Percentiles rank a stretch among this genome's conserved stretches.
These are phyloP conservation scores for Russula abietina DNA, from an alignment of 768 basidiomycete genomes.

Conservation along the genomic window DNA sequence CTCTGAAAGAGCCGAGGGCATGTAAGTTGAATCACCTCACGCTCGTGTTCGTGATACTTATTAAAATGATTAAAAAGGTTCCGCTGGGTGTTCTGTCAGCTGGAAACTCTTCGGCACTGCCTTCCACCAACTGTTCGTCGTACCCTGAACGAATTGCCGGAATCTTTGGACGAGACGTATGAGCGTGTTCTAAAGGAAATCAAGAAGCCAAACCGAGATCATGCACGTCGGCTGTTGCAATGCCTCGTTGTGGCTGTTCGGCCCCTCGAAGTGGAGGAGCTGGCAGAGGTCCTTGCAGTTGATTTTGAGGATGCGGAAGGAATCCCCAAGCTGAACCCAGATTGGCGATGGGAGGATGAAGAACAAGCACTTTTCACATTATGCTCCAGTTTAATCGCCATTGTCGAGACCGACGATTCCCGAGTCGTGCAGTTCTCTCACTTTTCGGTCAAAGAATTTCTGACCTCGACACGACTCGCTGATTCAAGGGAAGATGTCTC, in stretches of 20 bases:
- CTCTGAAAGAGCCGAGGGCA: no score
- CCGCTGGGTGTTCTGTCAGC: not conserved
- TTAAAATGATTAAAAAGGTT: not conserved
- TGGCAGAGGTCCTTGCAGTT: conserved; percentile 4
- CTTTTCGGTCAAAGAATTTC: conserved; percentile 1
- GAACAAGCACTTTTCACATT: not conserved
- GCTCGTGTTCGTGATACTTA: not conserved
- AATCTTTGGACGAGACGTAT: not conserved
- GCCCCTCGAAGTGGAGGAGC: not conserved
- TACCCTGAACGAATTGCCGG: not conserved
- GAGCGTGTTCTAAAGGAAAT: conserved; percentile 3
- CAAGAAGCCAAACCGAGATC: not conserved
- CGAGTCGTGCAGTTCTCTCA: conserved; percentile 4
- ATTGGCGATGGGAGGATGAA: not conserved
- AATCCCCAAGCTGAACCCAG: not conserved
- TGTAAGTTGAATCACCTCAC: not conserved
- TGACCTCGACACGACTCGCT: not conserved
- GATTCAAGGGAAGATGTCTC: not conserved
- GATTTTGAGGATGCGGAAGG: not conserved
- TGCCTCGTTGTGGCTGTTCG: conserved; percentile 6
- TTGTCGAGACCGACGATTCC: not conserved
- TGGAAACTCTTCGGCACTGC: conserved; percentile 1
- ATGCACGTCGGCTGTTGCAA: conserved; percentile 6
- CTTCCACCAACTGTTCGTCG: not conserved
- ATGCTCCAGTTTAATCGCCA: not conserved